Base-by-base conservation (phyloP, 176 grass and related monocot genomes). In the Canna indica region DNA sequence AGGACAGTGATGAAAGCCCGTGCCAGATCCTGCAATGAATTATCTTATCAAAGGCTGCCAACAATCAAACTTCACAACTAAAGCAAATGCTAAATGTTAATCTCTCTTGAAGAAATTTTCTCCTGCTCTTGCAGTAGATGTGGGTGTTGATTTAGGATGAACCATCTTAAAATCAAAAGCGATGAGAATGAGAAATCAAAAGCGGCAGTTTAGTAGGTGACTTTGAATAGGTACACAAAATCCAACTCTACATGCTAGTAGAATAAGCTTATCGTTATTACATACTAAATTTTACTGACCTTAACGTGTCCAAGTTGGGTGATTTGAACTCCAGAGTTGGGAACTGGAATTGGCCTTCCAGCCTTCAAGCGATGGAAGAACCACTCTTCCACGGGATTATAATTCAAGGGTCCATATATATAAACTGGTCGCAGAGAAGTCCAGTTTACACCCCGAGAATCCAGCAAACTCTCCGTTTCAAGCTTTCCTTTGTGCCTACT, bases 401-500 rank as follows among this genome's bases (percentile, higher is more conserved):
- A 97, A 76, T 92, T 97, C 72, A 97, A 76, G 16, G 93, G 93
- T 41, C 93, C 93, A 35, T 97, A 97, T 75, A 97, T 97, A 84
- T 97, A 92, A 47, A 97, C 93, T 0, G 93, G 86, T 75, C 93
- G 70, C 73, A 97, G 74, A 7, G 93, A 92, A 11, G 93, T 90
- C 93, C 93, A 92, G 75, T 97, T 97, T 33, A 97, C 84, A 75
- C 82, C 88, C 24, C 81, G 70, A 1, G 88, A 77, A 11, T 79
- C 76, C 59, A 97, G 61, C 46, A 89, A 73, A 77, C 79, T 92
- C 89, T 97, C 93, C 6, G 93, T 97, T 81, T 97, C 88, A 48
- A 97, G 93, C 80, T 97, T 97, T 41, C 93, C 93, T 81, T 97
- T 97, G 84, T 92, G 93, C 69, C 93, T 78, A 78, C 93, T 97